A percentile compares a stretch with the other conserved stretches of the same genome.
phyloP scores from a whole-genome alignment of 208 protist genomes.

The Crithidia thermophila region DNA sequence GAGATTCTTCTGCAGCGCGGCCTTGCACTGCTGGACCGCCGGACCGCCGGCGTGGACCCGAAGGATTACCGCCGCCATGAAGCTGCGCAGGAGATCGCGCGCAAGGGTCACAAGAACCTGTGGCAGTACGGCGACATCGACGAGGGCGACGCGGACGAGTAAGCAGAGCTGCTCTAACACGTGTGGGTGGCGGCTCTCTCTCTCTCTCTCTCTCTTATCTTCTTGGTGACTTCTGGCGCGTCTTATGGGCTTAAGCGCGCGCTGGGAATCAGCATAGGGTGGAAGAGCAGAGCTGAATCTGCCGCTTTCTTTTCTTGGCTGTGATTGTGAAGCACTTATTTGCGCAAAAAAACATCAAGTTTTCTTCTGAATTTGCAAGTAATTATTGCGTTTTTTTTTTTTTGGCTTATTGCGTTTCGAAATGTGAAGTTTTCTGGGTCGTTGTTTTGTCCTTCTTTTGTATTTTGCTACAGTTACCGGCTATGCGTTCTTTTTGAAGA shows the following conservation, averaged over 20 bases:
- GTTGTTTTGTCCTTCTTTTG: too few species aligned
- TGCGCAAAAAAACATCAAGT: too few species aligned
- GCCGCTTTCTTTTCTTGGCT: too few species aligned
- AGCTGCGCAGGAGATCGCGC: conserved; percentile 77
- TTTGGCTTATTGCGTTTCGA: too few species aligned
- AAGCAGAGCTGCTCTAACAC: not conserved
- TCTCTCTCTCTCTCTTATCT: not conserved
- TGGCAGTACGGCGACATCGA: conserved; percentile 91
- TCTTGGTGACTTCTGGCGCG: not conserved
- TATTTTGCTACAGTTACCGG: conserved; percentile 5
- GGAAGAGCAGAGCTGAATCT: too few species aligned
- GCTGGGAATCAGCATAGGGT: too few species aligned
- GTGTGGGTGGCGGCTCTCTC: not conserved
- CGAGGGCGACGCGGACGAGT: conserved; percentile 56
- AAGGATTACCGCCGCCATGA: conserved; percentile 64
- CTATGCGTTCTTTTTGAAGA: too few species aligned
- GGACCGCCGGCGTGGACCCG: conserved; percentile 41
- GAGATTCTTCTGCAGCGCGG: conserved; percentile 86
- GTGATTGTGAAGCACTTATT: too few species aligned
- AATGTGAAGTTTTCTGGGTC: too few species aligned
- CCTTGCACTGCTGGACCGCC: conserved; percentile 71
- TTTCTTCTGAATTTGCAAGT: too few species aligned
- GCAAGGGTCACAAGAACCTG: conserved; percentile 77
- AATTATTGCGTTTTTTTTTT: too few species aligned
- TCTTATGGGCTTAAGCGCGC: too few species aligned